phyloP scores from a whole-genome alignment of 148 eudicot species.

The Cornus suecica region DNA sequence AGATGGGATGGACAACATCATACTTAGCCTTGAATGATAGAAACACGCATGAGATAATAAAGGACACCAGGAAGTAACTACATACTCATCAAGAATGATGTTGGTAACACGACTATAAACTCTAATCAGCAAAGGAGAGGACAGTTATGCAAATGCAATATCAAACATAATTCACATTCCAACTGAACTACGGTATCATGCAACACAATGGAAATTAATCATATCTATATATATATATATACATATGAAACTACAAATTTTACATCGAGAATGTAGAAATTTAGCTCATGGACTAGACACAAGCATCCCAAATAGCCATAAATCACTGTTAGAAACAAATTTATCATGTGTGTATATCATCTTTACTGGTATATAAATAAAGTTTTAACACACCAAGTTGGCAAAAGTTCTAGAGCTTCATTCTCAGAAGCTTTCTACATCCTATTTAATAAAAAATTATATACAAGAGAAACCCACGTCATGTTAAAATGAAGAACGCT shows the following conservation, averaged over 20 bases:
- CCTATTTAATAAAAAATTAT: not conserved
- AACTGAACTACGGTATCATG: too few relatives aligned
- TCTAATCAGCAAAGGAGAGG: too few relatives aligned
- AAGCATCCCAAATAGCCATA: not conserved
- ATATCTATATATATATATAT: too few relatives aligned
- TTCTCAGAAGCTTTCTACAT: not conserved
- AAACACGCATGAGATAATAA: too few relatives aligned
- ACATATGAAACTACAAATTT: not conserved
- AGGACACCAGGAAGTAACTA: too few relatives aligned
- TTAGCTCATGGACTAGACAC: not conserved
- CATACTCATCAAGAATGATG: too few relatives aligned
- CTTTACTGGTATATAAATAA: not conserved
- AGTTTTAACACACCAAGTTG: not conserved
- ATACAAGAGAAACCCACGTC: not conserved
- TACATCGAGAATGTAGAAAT: conserved; percentile 2
- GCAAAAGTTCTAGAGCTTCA: not conserved
- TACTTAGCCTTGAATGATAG: too few relatives aligned
- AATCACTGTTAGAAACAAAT: not conserved
- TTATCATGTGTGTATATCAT: not conserved
- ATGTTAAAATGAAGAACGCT: conserved; percentile 1
- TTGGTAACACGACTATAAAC: too few relatives aligned
- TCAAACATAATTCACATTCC: too few relatives aligned
- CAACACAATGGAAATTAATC: too few relatives aligned
- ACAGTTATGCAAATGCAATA: too few relatives aligned
- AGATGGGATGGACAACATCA: too few relatives aligned